Evolutionary conservation across 2,329 filamentous ascomycete species (phyloP).

Genomic region (Talaromyces sp.): DNA sequence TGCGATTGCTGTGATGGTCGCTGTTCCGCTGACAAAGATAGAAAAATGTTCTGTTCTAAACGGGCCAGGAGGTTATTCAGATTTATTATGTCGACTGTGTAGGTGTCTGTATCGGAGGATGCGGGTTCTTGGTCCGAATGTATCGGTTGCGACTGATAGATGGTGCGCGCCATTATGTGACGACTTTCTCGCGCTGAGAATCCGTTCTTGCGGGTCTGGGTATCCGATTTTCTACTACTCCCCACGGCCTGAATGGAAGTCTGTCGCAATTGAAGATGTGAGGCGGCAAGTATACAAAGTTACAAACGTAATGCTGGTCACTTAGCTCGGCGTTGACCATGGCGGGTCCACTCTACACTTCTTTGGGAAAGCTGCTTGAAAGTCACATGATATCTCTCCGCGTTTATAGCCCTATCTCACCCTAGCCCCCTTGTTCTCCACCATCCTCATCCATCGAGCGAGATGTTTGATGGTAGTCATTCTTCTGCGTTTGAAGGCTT

Average conservation of each 20-base stretch:
- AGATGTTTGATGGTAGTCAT: background rate
- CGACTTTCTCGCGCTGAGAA: background rate
- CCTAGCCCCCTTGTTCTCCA: background rate
- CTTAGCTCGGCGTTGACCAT: background rate
- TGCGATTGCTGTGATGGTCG: constrained; percentile 38
- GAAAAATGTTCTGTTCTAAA: constrained; percentile 42
- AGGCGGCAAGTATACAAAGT: background rate
- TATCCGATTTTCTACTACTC: background rate
- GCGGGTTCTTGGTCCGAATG: background rate
- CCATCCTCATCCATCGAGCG: background rate
- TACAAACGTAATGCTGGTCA: constrained; percentile 4
- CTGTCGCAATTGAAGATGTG: background rate
- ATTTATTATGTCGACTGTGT: constrained; percentile 27
- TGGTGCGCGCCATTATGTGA: background rate
- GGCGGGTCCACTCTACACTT: background rate
- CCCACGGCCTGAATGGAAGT: background rate
- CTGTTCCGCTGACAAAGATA: constrained; percentile 35
- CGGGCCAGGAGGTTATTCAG: constrained; percentile 42
- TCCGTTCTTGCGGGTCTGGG: too few species aligned
- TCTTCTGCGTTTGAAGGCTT: too few species aligned
- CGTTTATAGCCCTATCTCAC: background rate
- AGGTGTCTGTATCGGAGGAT: constrained; percentile 3
- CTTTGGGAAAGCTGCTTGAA: background rate
- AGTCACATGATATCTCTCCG: background rate
- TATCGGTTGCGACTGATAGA: background rate